Base-by-base conservation (phyloP, 371 early-diverging fungal genomes). In the Mortierella sp. region DNA sequence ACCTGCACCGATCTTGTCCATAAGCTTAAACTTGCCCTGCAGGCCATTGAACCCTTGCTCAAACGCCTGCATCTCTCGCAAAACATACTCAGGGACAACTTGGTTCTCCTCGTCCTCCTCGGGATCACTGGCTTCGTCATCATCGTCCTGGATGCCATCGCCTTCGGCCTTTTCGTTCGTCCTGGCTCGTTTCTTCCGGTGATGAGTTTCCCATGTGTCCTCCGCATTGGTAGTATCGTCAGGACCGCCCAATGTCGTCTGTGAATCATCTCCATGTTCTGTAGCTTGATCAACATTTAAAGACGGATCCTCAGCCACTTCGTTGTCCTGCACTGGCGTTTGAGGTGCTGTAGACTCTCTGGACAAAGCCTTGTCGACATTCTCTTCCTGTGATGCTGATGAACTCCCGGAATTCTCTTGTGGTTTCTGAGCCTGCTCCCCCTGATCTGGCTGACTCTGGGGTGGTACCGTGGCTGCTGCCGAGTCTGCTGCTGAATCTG, bases 1-100 rank as follows among this genome's bases (percentile, higher is more conserved):
- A 92, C 94, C 96, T 88, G 96, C 95, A 26, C 96, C 97, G 79
- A 95, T 94, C 85, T 94, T 95, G 58, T 92, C 92, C 13, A 95
- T 76, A 21, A 97, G 88, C 34, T 91, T 87, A 79, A 95, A 97
- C 65, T 92, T 89, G 8, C 90, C 88, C 11, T 89, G 82, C 1
- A 95, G 78, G 1, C 90, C 84, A 10, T 92, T 92, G 31, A 94
- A 94, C 16, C 90, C 89, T 57, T 76, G 72, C 70, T 88, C 89
- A 50, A 92, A 79, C 42, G 89, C 80, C 47, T 85, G 77, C 45
- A 94, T 91, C 31, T 91, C 91, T 11, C 88, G 77, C 24, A 80
- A 72, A 4, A 89, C 57, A 55, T 71, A 72, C 19, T 80, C 79
- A 10, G 82, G 72, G 6, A 79, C 84, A 7, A 45, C 52, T 2